Evolutionary conservation across 306 rosid species (phyloP), one percentile per base, ranked within the genome.

Genomic region (Prunus padus): DNA sequence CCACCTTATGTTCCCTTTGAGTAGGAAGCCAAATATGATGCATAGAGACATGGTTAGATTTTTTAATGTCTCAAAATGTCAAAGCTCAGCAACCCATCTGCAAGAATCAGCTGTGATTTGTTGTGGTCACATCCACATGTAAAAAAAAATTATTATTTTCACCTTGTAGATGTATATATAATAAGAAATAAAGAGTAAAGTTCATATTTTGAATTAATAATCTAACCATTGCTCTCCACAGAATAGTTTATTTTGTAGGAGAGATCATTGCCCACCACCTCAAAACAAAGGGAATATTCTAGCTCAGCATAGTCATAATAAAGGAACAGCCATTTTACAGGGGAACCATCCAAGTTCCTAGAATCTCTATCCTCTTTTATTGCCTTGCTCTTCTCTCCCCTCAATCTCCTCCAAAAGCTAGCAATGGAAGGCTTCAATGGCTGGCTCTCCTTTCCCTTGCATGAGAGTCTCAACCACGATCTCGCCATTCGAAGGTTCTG

Each of bases 401-500:
- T 66, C 45, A 37, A 54, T 14, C 81, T 70, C 50, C 42, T n/a
- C 54, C 73, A 51, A 30, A 73, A 74, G 13, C 47, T 54, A 33
- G 67, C 76, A 65, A 87, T 88, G 93, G 88, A 86, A 77, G 84
- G 64, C 76, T 78, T 81, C 28, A 78, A 81, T 69, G 74, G 31
- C 47, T 85, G 90, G 86, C 78, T 82, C 20, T 85, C 87, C 50
- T 81, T 80, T 63, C 76, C 83, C 65, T 22, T 83, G 72, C 44
- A 83, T 76, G 89, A 76, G 55, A 71, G 70, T 60, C 52, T 78
- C 33, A 82, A 82, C 77, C 89, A 87, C 54, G 92, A 88, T 37
- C 85, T 80, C 6, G 92, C 94, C 65, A 87, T 92, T 56, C 71
- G 96, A 80, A 88, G 91, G 44, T 86, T 87, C 66, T 88, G 96